Evolutionary conservation across 371 early-diverging fungal species (phyloP).

Genomic region (Gilbertella persicaria): DNA sequence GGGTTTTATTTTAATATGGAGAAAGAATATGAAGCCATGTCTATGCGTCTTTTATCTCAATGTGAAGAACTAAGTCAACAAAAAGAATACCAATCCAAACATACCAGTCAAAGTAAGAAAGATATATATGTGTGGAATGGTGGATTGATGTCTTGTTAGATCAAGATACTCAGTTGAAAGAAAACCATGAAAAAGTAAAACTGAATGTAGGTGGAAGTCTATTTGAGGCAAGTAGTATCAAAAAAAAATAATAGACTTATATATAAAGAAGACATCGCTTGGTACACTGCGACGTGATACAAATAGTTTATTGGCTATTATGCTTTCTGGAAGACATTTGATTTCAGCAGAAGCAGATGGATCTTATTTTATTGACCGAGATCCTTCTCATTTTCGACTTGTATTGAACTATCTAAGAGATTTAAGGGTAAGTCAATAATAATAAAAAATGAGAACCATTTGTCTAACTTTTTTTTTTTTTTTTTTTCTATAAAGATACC

Average conservation of each 20-base stretch:
- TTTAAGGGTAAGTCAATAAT: slow-evolving; percentile 26
- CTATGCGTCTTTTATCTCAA: slow-evolving; percentile 23
- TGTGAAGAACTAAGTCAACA: slow-evolving; percentile 21
- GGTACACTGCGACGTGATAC: slow-evolving; percentile 38
- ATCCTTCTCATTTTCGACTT: slow-evolving; percentile 38
- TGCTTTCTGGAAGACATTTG: slow-evolving; percentile 46
- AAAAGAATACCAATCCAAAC: neutral
- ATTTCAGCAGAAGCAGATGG: slow-evolving; percentile 36
- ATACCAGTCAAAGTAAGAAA: neutral
- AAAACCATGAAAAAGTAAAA: slow-evolving; percentile 30
- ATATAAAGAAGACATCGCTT: slow-evolving; percentile 29
- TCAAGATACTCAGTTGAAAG: slow-evolving; percentile 1
- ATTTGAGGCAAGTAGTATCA: slow-evolving; percentile 29
- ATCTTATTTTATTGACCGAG: slow-evolving; percentile 46
- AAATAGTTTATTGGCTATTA: slow-evolving; percentile 39
- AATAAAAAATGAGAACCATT: neutral
- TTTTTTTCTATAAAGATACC: slow-evolving; percentile 26
- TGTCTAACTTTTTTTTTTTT: neutral
- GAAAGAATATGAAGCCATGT: slow-evolving; percentile 28
- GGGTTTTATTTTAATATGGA: slow-evolving; percentile 26
- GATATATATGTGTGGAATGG: too few relatives aligned
- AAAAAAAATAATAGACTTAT: neutral
- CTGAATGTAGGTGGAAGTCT: slow-evolving; percentile 43
- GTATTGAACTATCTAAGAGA: slow-evolving; percentile 41
- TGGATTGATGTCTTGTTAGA: too few relatives aligned